A percentile compares a stretch with the other conserved stretches of the same genome.
Conservation (phyloP, 495 filamentous ascomycete species). For the Diplogelasinospora grovesii region DNA sequence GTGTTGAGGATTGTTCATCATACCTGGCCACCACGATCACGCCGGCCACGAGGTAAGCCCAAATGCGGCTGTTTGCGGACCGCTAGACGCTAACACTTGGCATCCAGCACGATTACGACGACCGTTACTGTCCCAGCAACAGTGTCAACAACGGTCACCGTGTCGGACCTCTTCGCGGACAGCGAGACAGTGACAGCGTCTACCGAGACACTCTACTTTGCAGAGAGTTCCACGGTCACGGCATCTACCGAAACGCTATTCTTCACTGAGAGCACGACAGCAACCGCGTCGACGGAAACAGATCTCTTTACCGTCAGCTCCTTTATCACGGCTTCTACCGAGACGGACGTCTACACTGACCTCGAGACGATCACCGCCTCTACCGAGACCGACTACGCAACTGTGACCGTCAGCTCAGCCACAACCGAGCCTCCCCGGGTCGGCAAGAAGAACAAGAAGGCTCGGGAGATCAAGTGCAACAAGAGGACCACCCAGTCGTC, state of each 20-base stretch:
- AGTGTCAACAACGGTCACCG: slow-evolving; percentile 6
- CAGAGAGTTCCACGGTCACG: slow-evolving; percentile 5
- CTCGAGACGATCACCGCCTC: not conserved
- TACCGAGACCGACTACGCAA: slow-evolving; percentile 1
- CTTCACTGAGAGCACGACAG: slow-evolving; percentile 8
- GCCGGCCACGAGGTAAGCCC: not conserved
- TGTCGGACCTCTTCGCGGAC: not conserved
- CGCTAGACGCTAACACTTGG: not conserved
- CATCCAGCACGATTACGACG: slow-evolving; percentile 8
- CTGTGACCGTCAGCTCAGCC: not conserved
- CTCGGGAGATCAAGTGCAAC: too few species aligned
- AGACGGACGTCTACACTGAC: not conserved
- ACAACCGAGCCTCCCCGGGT: not conserved
- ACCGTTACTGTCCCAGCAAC: slow-evolving; percentile 2
- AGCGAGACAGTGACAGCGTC: not conserved
- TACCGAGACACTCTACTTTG: slow-evolving; percentile 7
- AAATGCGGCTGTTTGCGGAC: too few species aligned
- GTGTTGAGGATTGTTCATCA: slow-evolving; percentile 8
- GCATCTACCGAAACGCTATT: not conserved
- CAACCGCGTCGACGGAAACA: slow-evolving; percentile 1
- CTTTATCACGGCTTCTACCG: not conserved
- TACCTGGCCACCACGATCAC: slow-evolving; percentile 10
- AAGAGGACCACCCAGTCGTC: not conserved
- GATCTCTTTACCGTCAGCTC: not conserved
- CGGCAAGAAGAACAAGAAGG: not conserved